Base-by-base conservation (phyloP, 2,329 filamentous ascomycete species). In the Aspergillus sojae region DNA sequence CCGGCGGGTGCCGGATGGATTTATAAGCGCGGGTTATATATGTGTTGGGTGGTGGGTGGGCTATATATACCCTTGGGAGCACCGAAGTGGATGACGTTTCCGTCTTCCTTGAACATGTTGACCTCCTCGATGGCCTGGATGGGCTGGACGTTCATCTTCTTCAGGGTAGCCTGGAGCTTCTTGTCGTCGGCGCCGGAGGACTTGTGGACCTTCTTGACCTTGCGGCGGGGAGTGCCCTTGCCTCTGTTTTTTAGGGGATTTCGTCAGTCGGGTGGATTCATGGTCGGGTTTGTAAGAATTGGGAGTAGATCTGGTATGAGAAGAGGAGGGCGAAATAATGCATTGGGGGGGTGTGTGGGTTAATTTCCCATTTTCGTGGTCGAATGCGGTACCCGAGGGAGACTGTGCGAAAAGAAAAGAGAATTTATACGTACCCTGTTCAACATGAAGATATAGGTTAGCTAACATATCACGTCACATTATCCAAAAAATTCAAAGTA, bases 51-150 rank as follows among this genome's bases (percentile, higher is more conserved):
- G 5, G 5, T 43, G 28, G 48, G 39, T 28, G n/a, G 30, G 30
- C 16, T 14, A 55, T 55, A 85, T 88, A 78, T 84, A 98, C 95
- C 95, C 88, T 97, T 97, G 75, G 95, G 95, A 78, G 92, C 92
- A 76, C 93, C 91, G 81, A 99, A 99, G 89, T 99, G 95, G 79
- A 99, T 98, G 82, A 99, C 95, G 83, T 99, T 99, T 82, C 95
- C 95, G 81, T 99, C 95, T 80, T 92, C 91, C 91, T 99, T 99
- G 91, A 99, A 99, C 95, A 99, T 99, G 91, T 99, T 99, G 82
- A 99, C 95, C 87, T 99, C 95, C 89, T 99, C 95, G 77, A 99
- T 99, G 72, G 92, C 93, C 86, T 96, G 94, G 84, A 99, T 98
- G 77, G 95, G 95, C 89, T 99, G 95, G 65, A 96, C 94, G 84